A percentile compares a stretch with the other conserved stretches of the same genome.
Evolutionary conservation across 306 rosid species (phyloP).

Genomic region (Ormosia emarginata): DNA sequence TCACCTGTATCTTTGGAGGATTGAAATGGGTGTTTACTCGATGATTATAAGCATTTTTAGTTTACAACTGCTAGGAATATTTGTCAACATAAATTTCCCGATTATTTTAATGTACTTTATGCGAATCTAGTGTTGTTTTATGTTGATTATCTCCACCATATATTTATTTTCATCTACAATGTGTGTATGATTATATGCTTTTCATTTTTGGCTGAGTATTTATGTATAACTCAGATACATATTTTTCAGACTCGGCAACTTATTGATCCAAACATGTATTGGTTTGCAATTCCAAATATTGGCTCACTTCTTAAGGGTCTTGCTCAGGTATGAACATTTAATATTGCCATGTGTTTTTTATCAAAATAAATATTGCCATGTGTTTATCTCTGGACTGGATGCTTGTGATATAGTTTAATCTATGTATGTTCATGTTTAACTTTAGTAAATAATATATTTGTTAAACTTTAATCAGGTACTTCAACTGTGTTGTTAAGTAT

Average conservation of each 20-base stretch:
- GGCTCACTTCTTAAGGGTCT: constrained; percentile 85
- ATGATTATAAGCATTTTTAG: background rate
- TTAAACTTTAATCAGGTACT: background rate
- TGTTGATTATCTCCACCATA: background rate
- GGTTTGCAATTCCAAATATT: constrained; percentile 85
- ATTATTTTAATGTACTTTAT: background rate
- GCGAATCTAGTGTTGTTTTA: background rate
- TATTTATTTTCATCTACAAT: constrained; percentile 1
- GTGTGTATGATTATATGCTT: background rate
- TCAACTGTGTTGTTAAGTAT: background rate
- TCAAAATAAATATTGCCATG: background rate
- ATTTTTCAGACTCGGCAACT: constrained; percentile 76
- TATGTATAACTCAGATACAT: constrained; percentile 16
- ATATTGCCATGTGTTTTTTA: background rate
- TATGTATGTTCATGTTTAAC: background rate
- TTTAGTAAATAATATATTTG: background rate
- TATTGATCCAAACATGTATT: constrained; percentile 77
- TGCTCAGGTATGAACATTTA: constrained; percentile 62
- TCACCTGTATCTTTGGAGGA: background rate
- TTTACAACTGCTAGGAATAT: background rate
- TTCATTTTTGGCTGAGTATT: background rate
- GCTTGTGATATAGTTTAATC: background rate
- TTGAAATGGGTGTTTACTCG: too few relatives aligned
- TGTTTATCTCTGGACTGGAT: background rate
- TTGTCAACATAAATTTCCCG: background rate